Conservation (phyloP, 163 green algal genomes). For the Scenedesmus sp. region DNA sequence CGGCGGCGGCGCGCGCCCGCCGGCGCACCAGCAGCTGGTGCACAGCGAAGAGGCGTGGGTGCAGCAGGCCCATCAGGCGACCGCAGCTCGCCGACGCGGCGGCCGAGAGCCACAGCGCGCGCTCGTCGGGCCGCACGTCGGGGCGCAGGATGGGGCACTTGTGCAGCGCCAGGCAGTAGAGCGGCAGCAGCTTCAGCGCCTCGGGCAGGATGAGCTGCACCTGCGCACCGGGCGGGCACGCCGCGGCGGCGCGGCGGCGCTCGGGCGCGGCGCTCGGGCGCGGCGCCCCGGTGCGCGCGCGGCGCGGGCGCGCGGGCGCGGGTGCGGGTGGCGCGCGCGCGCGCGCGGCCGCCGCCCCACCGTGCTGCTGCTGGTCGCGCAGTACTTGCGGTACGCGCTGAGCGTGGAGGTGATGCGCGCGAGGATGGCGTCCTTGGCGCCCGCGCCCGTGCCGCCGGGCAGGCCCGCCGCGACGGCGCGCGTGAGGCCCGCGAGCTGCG, state of each 20-base stretch:
- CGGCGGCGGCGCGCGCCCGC: not conserved
- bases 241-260: too few relatives aligned
- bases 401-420: conserved; percentile 70
- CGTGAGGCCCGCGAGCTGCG: conserved; percentile 41
- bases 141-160: conserved; percentile 83
- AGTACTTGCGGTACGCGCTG: conserved; percentile 87
- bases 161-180: conserved; percentile 89
- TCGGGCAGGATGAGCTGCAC: conserved; percentile 89
- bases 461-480: conserved; percentile 23
- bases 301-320: too few relatives aligned
- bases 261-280: too few relatives aligned
- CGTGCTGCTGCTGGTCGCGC: conserved; percentile 62
- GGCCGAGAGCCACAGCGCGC: conserved; percentile 73
- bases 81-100: conserved; percentile 61
- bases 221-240: not conserved
- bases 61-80: conserved; percentile 61
- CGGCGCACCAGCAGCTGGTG: conserved; percentile 60
- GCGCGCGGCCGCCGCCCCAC: conserved; percentile 32
- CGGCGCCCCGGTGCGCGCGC: too few relatives aligned
- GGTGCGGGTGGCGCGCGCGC: not conserved
- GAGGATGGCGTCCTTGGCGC: conserved; percentile 55
- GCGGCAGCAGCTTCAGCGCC: conserved; percentile 89
- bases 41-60: conserved; percentile 79
- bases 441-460: conserved; percentile 16
- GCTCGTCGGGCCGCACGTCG: conserved; percentile 78